Evolutionary conservation across 169 alveolate genomes (phyloP), one percentile per base, ranked within the genome.

Genomic region (Eimeria necatrix): DNA sequence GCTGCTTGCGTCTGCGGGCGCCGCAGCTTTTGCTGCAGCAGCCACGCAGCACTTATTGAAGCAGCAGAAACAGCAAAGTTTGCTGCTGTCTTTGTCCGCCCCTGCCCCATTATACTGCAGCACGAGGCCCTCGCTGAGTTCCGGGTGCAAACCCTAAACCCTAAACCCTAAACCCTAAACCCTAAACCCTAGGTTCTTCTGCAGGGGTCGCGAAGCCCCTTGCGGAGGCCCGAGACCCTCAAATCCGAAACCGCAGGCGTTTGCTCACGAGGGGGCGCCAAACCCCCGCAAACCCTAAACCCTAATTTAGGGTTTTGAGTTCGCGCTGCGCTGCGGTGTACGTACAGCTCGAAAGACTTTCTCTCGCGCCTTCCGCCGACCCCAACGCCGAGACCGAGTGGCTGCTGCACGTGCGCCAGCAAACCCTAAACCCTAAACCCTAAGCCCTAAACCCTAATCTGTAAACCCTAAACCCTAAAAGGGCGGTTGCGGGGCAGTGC

Each of bases 301-400:
- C 64, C 8, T 56, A 56, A 56, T 24, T 71, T n/a, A 71, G 83
- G 46, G 83, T 71, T 71, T 71, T 9, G 51, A n/a, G 83, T 32
- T 71, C n/a, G n/a, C n/a, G n/a, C n/a, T n/a, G n/a, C n/a, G n/a
- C n/a, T 71, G 83, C 51, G 46, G 83, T 71, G 83, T 76, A 18
- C 46, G 32, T 46, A 26, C 87, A 76, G 87, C 87, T 76, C 53
- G 87, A 41, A 26, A 48, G 87, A 76, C 87, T 76, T 4, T 76
- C 87, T 16, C 87, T 76, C 24, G 87, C 87, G 3, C 87, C 87
- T 18, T 76, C 87, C 12, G 18, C 26, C 22, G 24, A 76, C 61
- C 87, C 87, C 10, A 76, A 76, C 61, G 87, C 87, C 48, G 87
- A 76, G 61, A 32, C 87, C 4, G 87, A 76, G 87, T 76, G 87